Evolutionary conservation across 805 yeast species (phyloP).

Genomic region (Saturnispora gosingensis): DNA sequence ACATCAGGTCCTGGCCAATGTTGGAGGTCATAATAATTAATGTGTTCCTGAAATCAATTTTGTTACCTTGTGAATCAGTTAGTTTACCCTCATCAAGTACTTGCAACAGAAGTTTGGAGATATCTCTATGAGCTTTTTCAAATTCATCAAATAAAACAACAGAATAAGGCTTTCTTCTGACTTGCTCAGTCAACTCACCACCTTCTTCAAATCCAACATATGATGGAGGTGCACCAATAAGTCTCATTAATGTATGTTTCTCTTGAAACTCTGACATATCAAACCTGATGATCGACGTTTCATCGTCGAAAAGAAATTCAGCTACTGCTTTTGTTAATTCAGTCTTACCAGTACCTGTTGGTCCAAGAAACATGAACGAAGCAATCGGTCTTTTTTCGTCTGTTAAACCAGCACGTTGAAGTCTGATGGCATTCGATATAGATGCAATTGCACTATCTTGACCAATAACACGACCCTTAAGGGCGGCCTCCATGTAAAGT

Average conservation of each 20-base stretch:
- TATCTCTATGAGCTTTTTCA: conserved; percentile 94
- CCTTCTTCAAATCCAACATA: conserved; percentile 94
- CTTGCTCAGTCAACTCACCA: conserved; percentile 95
- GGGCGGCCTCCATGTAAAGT: conserved; percentile 73
- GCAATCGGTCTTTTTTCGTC: conserved; percentile 94
- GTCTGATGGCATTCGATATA: conserved; percentile 86
- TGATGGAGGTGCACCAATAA: conserved; percentile 98
- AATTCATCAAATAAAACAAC: conserved; percentile 92
- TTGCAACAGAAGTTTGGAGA: conserved; percentile 82
- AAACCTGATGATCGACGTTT: conserved; percentile 76
- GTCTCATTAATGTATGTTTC: conserved; percentile 78
- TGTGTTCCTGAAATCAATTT: conserved; percentile 89
- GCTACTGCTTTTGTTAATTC: conserved; percentile 91
- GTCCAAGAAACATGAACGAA: conserved; percentile 92
- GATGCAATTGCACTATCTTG: conserved; percentile 92
- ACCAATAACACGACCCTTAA: conserved; percentile 77
- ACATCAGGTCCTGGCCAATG: conserved; percentile 84
- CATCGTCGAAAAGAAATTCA: conserved; percentile 84
- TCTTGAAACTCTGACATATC: conserved; percentile 99
- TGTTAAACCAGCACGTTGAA: conserved; percentile 94
- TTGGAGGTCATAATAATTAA: conserved; percentile 95
- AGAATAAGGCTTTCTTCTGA: conserved; percentile 88
- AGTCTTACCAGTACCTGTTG: conserved; percentile 98
- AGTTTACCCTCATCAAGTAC: conserved; percentile 92
- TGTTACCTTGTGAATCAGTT: conserved; percentile 92